phyloP scores from a whole-genome alignment of 2,329 filamentous ascomycete genomes.

The Xylaria multiplex region DNA sequence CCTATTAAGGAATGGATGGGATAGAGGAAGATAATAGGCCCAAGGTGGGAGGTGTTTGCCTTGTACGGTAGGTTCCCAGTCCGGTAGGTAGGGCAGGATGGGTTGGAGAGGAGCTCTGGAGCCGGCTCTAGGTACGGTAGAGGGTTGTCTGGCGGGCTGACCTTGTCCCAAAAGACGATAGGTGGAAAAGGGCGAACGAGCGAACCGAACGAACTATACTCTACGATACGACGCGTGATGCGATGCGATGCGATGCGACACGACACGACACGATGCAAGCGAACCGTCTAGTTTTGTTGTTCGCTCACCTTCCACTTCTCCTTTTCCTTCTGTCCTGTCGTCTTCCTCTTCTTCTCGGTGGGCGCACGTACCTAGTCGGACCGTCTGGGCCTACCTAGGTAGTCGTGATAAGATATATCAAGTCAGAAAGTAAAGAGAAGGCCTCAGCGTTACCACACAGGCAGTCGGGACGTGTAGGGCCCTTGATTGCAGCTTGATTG shows the following conservation, averaged over 20 bases:
- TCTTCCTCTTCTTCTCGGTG: neutral
- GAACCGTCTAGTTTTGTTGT: slow-evolving; percentile 22
- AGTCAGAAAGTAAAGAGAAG: slow-evolving; percentile 2
- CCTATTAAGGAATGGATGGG: slow-evolving; percentile 19
- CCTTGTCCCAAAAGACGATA: slow-evolving; percentile 38
- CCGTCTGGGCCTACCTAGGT: slow-evolving; percentile 8
- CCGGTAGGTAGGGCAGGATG: slow-evolving; percentile 40
- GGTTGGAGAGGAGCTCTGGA: slow-evolving; percentile 30
- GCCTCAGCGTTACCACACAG: slow-evolving; percentile 13
- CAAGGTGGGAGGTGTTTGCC: slow-evolving; percentile 51
- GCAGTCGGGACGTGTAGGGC: slow-evolving; percentile 4
- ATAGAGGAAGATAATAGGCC: slow-evolving; percentile 39
- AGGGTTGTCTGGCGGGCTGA: slow-evolving; percentile 26
- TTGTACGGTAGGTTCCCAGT: slow-evolving; percentile 41
- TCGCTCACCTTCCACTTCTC: slow-evolving; percentile 22
- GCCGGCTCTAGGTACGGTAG: slow-evolving; percentile 3
- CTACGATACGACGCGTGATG: slow-evolving; percentile 7
- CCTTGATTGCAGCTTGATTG: slow-evolving; percentile 28
- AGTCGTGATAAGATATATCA: slow-evolving; percentile 1
- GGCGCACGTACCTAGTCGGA: slow-evolving; percentile 20
- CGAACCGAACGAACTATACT: slow-evolving; percentile 10
- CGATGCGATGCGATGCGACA: slow-evolving; percentile 31
- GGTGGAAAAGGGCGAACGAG: slow-evolving; percentile 23
- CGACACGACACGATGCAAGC: slow-evolving; percentile 30
- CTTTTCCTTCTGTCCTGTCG: no score